Evolutionary conservation across 1,284 basidiomycete species (phyloP).

Genomic region (Ganoderma lingzhi): DNA sequence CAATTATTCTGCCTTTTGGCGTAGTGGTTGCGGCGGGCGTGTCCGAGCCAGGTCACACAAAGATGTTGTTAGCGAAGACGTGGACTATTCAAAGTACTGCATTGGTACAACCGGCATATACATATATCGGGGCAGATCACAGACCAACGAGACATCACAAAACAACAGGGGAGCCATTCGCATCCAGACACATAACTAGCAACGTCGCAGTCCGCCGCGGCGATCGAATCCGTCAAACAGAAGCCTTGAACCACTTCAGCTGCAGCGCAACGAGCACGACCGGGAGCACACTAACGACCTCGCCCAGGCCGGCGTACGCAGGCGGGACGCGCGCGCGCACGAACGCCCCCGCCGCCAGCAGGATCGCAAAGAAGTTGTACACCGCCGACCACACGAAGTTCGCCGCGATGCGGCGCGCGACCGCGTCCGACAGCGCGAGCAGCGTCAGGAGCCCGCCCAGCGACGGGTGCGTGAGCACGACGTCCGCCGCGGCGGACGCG

Average conservation of each 20-base stretch:
- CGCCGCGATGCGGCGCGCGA: conserved; percentile 47
- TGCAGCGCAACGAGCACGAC: conserved; percentile 48
- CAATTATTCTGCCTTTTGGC: no score
- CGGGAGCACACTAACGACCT: conserved; percentile 52
- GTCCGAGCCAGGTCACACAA: background rate
- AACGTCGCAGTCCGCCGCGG: background rate
- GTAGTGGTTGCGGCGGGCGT: no score
- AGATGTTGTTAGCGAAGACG: no score
- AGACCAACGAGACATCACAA: background rate
- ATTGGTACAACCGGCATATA: no score
- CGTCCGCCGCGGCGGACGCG: conserved; percentile 55
- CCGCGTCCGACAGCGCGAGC: conserved; percentile 51
- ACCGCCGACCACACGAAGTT: conserved; percentile 58
- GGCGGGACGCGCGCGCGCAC: conserved; percentile 48
- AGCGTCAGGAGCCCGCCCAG: conserved; percentile 50
- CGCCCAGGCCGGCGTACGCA: conserved; percentile 52
- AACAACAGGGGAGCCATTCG: background rate
- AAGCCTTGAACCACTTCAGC: conserved; percentile 41
- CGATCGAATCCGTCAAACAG: background rate
- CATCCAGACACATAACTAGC: background rate
- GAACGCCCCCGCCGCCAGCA: conserved; percentile 61
- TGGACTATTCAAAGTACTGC: no score
- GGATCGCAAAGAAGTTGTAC: conserved; percentile 54
- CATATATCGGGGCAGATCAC: no score
- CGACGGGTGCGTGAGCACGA: conserved; percentile 52